A percentile compares a stretch with the other conserved stretches of the same genome.
These are phyloP conservation scores for Zygotorulaspora mrakii DNA, from an alignment of 1,139 yeast genomes.

Conservation along the genomic window DNA sequence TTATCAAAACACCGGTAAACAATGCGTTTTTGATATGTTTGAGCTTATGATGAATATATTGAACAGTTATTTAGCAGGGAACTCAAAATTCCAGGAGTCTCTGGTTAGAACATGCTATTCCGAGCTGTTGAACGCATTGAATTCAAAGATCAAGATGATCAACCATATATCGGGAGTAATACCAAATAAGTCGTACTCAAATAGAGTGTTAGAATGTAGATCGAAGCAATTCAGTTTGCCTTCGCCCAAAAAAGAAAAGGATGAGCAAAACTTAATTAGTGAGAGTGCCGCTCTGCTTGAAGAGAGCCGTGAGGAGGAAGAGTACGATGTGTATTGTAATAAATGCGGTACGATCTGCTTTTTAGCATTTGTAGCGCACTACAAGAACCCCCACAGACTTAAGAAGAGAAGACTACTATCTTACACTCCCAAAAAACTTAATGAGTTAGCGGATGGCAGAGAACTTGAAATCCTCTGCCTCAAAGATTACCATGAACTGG, in stretches of 20 bases:
- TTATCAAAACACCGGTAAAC: slow-evolving; percentile 43
- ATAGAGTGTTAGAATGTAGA: slow-evolving; percentile 5
- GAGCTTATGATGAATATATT: slow-evolving; percentile 35
- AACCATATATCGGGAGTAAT: slow-evolving; percentile 15
- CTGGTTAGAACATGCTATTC: slow-evolving; percentile 27
- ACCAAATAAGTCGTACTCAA: slow-evolving; percentile 4
- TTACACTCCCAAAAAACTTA: slow-evolving; percentile 20
- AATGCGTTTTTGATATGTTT: slow-evolving; percentile 40
- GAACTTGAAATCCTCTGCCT: slow-evolving; percentile 23
- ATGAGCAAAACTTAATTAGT: not conserved
- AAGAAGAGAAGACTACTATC: slow-evolving; percentile 20
- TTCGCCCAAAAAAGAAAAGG: slow-evolving; percentile 9
- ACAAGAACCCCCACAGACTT: slow-evolving; percentile 9
- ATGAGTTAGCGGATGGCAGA: slow-evolving; percentile 14
- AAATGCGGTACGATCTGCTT: slow-evolving; percentile 40
- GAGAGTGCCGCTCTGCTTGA: not conserved
- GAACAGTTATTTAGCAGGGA: slow-evolving; percentile 15
- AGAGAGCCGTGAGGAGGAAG: slow-evolving; percentile 23
- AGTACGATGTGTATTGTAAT: slow-evolving; percentile 34
- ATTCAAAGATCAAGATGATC: slow-evolving; percentile 18
- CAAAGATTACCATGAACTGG: slow-evolving; percentile 20
- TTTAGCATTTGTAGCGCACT: slow-evolving; percentile 25
- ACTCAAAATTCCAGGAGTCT: slow-evolving; percentile 17
- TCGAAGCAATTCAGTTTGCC: slow-evolving; percentile 3
- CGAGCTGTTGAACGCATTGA: slow-evolving; percentile 21